A percentile compares a stretch with the other conserved stretches of the same genome.
These are phyloP conservation scores for Chlorella sp. DNA, from an alignment of 139 green algal species.

Conservation along the genomic window DNA sequence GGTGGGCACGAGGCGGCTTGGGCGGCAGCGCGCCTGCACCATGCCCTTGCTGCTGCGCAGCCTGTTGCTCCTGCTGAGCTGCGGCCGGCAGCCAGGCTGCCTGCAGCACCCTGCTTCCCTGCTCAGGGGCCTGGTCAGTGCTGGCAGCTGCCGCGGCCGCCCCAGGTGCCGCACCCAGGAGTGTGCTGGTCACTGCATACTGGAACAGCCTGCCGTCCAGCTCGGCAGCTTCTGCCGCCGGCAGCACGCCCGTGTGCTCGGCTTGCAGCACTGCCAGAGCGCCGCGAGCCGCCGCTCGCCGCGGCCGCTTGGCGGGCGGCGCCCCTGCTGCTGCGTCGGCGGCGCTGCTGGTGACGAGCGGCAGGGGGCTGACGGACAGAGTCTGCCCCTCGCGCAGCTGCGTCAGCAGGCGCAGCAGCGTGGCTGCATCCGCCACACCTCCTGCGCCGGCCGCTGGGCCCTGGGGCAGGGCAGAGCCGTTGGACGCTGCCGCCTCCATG, in stretches of 20 bases:
- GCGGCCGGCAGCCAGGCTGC: too few species aligned
- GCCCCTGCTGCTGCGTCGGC: neutral
- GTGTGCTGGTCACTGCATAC: neutral
- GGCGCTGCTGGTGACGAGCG: neutral
- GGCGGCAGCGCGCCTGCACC: too few species aligned
- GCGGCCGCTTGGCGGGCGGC: slow-evolving; percentile 21
- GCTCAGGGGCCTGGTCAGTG: too few species aligned
- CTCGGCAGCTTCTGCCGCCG: too few species aligned
- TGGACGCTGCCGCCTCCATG: too few species aligned
- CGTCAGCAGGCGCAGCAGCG: neutral
- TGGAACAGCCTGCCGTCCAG: slow-evolving; percentile 4
- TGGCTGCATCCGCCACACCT: neutral
- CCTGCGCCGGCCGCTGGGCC: neutral
- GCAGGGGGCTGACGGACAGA: neutral
- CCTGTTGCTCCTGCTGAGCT: too few species aligned
- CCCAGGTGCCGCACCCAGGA: neutral
- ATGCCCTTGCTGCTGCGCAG: too few species aligned
- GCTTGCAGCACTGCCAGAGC: slow-evolving; percentile 1
- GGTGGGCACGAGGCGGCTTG: too few species aligned
- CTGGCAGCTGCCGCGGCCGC: neutral
- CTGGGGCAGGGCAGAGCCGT: neutral
- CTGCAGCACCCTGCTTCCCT: too few species aligned
- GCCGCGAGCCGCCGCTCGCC: neutral
- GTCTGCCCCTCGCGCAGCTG: slow-evolving; percentile 19
- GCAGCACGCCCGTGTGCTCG: neutral